Percentiles rank a stretch among this genome's conserved stretches.
Conservation (phyloP, 2,329 filamentous ascomycete genomes). For the Talaromyces albobiverticillius region DNA sequence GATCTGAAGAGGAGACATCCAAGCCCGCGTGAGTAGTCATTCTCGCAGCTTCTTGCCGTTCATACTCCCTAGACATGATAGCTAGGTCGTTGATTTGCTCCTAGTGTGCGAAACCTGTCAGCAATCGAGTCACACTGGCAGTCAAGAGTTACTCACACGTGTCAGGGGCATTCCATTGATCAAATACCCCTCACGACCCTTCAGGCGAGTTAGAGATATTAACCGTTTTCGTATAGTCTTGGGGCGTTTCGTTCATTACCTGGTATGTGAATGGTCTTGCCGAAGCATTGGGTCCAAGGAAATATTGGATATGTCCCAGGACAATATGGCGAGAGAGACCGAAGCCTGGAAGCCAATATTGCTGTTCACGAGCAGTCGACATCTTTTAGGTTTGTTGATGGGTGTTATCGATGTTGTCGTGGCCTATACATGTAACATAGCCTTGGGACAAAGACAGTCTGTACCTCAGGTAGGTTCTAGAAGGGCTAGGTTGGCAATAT, state of each 20-base stretch:
- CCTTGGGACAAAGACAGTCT: no score
- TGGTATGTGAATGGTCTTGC: conserved; percentile 48
- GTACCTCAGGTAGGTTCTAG: no score
- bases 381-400: conserved; percentile 22
- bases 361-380: conserved; percentile 32
- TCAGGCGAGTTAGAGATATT: conserved; percentile 13
- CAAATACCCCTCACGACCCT: conserved; percentile 50
- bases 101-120: conserved; percentile 25
- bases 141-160: conserved; percentile 32
- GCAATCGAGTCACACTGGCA: neutral
- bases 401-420: neutral
- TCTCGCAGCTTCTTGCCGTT: conserved; percentile 45
- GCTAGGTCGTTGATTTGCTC: conserved; percentile 51
- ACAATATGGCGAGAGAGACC: conserved; percentile 50
- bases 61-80: conserved; percentile 47
- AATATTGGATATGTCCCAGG: conserved; percentile 48
- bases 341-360: conserved; percentile 50
- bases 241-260: conserved; percentile 26
- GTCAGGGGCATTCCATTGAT: conserved; percentile 46
- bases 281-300: conserved; percentile 46
- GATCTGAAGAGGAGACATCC: conserved; percentile 18
- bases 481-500: neutral
- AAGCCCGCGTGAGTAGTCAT: conserved; percentile 34
- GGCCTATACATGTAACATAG: no score
- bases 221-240: conserved; percentile 10